Evolutionary conservation across 2,329 filamentous ascomycete genomes (phyloP), one percentile per base, ranked within the genome.

Genomic region (Calycina herbarum): DNA sequence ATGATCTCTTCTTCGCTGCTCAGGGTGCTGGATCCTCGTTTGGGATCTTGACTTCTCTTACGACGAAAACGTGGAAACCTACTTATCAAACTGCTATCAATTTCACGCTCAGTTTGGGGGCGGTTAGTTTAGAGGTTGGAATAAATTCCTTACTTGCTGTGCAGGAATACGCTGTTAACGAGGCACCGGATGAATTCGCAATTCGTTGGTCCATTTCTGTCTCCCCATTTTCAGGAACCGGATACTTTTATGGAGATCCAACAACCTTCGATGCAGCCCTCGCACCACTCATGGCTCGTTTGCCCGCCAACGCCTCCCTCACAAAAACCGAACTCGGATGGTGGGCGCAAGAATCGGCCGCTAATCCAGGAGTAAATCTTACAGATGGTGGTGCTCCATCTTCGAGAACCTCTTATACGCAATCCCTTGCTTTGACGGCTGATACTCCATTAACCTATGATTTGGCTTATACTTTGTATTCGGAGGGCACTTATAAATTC

Each of bases 241-340:
- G 67, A 59, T 69, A 66, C 51, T 67, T 61, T 24, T 69, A 67
- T 35, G 67, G 66, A 6, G 57, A 67, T 38, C 67, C 65, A 38
- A 33, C 17, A 10, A 42, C 62, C 17, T 67, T 69, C 20, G 64
- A 65, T 11, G 17, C 61, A 0, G 58, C 45, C 1, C 42, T 68
- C n/a, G 42, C 62, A 31, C 67, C 67, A 61, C 42, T 68, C 15
- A 59, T 67, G 60, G 62, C 61, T 15, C 56, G 57, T 8, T 29
- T 68, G 4, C 63, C 67, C 27, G 38, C 54, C 31, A 61, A 51
- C 10, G 56, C 67, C 13, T 62, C 29, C 1, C 24, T 68, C 10
- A 61, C 57, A 2, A 65, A 66, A 20, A 59, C 40, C 15, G 62
- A 61, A 27, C 38, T 61, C 7, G 64, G 61, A 11, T 69, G 65